Base-by-base conservation (phyloP, 768 basidiomycete genomes). In the Leccinum uliginosum region DNA sequence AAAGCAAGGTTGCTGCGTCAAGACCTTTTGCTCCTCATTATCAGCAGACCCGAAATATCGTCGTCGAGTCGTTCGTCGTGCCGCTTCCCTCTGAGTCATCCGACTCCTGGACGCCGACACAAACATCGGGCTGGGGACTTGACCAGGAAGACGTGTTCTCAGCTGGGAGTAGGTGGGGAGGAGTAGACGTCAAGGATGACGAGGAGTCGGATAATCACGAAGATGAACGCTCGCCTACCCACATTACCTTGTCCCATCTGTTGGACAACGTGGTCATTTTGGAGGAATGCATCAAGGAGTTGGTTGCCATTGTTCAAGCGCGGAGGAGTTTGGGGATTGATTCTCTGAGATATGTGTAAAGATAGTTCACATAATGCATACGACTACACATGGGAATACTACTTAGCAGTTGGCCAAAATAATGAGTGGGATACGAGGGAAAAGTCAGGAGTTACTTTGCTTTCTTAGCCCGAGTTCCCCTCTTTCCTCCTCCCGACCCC, bases 201-300 rank as follows among this genome's bases (percentile, higher is more conserved):
- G 62, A 72, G 29, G 69, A 68, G n/a, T 40, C 14, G 35, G 56
- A 51, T 47, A 38, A 44, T 55, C 14, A 60, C 61, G 26, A 66
- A 15, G 67, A 74, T 9, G 72, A 71, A 72, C 51, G 62, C 50
- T 74, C 69, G 30, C 55, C 68, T 14, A 69, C 72, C 15, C 77
- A 71, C 19, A 80, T 95, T 26, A 92, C 89, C 8, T 76, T 98
- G 52, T 93, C 91, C 46, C 85, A 82, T 60, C 70, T 98, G 54
- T 74, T 98, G 69, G 96, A 98, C 69, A 98, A 98, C 67, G 88
- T 95, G 29, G 93, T 98, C 29, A 86, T 98, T 40, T 69, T 98
- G 59, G 96, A 98, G 72, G 96, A 98, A 72, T 89, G 87, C 59
- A 88, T 98, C 67, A 98, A 98, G 74, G 96, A 98, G 71, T 75